Conservation (phyloP, 257 asterid genomes). For the Eustoma russellianum region DNA sequence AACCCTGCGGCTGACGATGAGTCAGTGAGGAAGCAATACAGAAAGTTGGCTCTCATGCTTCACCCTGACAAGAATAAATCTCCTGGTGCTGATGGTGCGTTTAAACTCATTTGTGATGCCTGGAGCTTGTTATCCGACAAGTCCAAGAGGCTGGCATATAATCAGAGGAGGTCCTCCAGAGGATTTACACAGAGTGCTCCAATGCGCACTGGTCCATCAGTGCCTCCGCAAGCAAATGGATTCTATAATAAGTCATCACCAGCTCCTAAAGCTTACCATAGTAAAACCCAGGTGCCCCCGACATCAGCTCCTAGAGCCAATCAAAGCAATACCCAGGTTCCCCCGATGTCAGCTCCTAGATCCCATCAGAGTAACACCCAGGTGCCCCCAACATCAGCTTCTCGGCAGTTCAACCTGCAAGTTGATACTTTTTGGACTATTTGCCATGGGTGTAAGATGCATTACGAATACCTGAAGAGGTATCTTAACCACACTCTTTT, state of each 20-base stretch:
- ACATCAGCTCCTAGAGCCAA: too few species aligned
- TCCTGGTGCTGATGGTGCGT: conserved; percentile 67
- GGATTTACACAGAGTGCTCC: conserved; percentile 40
- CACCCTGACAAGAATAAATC: conserved; percentile 79
- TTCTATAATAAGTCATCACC: conserved; percentile 27
- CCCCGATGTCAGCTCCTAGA: too few species aligned
- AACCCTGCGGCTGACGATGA: conserved; percentile 57
- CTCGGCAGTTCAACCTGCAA: conserved; percentile 26
- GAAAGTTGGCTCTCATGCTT: conserved; percentile 60
- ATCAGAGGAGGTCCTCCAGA: conserved; percentile 43
- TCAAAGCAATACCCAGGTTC: conserved; percentile 7
- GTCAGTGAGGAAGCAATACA: conserved; percentile 47
- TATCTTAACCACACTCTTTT: conserved; percentile 64
- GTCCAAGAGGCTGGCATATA: conserved; percentile 46
- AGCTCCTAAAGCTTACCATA: conserved; percentile 22
- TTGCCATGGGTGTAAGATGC: conserved; percentile 63
- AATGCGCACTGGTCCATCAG: conserved; percentile 35
- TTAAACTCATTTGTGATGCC: conserved; percentile 61
- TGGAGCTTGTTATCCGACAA: conserved; percentile 66
- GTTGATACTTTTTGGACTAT: conserved; percentile 72
- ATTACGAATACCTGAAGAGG: conserved; percentile 52
- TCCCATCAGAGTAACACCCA: conserved; percentile 20
- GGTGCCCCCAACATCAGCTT: conserved; percentile 20
- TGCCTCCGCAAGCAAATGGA: conserved; percentile 43
- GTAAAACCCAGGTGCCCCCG: background rate